Base-by-base conservation (phyloP, 2,329 filamentous ascomycete species). In the Monilinia laxa region DNA sequence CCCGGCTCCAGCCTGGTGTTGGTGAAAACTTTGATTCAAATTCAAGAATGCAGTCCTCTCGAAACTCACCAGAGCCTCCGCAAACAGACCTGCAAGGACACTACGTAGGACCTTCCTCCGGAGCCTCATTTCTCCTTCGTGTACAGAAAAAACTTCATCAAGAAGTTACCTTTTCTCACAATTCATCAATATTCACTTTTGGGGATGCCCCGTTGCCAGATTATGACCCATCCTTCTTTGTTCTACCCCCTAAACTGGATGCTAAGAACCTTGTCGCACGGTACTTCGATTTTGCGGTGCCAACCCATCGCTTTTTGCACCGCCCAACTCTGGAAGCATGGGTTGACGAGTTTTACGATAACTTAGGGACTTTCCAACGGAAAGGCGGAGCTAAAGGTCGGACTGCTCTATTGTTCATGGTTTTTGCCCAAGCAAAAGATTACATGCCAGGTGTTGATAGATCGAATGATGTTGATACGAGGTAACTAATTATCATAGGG, bases 221-320 rank as follows among this genome's bases (percentile, higher is more conserved):
- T 3, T 78, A 78, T 53, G 79, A 81, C 68, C 74, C 78, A 0
- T 78, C 78, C 0, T 80, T 80, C 63, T 81, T 80, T 66, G 74
- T 80, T 9, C 71, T 84, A 14, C 70, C 69, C 4, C 66, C 69
- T 11, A 70, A 68, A 49, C 63, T 25, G 7, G 68, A 70, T 47
- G 71, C 71, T 14, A 42, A 68, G 16, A 60, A n/a, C 9, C 14
- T 75, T 77, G 14, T 87, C 5, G 78, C 79, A 10, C 77, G 84
- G 9, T 87, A 87, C 64, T 87, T 87, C 68, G 84, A 87, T 57
- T 85, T 84, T 66, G 85, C 84, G 9, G 83, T 85, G 25, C 84
- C 85, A 0, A 87, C 85, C 0, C 86, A 87, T 70, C 81, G 85
- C 4, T 84, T 87, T 66, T 71, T 87, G 25, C 84, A 87, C 71